Evolutionary conservation across 2,329 filamentous ascomycete genomes (phyloP).

Genomic region (Rhynchosporium graminicola): DNA sequence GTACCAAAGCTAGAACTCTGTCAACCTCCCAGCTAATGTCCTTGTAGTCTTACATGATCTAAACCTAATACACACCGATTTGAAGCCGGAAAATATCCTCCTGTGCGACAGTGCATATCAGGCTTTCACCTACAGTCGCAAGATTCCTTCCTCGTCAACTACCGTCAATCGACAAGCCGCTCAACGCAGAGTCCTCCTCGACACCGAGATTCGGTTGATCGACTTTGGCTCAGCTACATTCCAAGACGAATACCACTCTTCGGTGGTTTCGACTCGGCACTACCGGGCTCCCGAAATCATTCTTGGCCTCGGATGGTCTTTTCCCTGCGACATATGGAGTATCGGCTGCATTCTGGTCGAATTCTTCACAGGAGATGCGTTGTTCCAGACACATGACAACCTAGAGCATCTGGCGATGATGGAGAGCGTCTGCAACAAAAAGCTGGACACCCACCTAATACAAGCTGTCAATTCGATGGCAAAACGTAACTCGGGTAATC

Average conservation of each 20-base stretch:
- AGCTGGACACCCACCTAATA: conserved; percentile 61
- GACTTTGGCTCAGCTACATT: conserved; percentile 74
- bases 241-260: conserved; percentile 72
- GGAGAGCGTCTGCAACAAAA: conserved; percentile 64
- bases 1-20: conserved; percentile 43
- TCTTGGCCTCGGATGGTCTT: conserved; percentile 69
- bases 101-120: conserved; percentile 66
- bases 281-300: conserved; percentile 73
- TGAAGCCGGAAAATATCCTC: conserved; percentile 71
- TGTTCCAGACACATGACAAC: conserved; percentile 74
- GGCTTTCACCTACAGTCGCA: conserved; percentile 70
- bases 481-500: conserved; percentile 57
- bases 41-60: conserved; percentile 84
- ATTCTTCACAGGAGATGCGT: conserved; percentile 69
- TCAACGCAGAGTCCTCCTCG: conserved; percentile 64
- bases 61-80: conserved; percentile 90
- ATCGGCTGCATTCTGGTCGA: conserved; percentile 73
- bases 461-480: conserved; percentile 58
- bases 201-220: conserved; percentile 70
- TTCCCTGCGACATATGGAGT: conserved; percentile 73
- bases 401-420: conserved; percentile 76
- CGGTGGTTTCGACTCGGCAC: conserved; percentile 69
- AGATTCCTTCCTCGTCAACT: conserved; percentile 66
- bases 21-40: conserved; percentile 32
- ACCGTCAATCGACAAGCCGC: conserved; percentile 61